Conservation (phyloP, 768 basidiomycete genomes). For the Cystobasidium onofrii region DNA sequence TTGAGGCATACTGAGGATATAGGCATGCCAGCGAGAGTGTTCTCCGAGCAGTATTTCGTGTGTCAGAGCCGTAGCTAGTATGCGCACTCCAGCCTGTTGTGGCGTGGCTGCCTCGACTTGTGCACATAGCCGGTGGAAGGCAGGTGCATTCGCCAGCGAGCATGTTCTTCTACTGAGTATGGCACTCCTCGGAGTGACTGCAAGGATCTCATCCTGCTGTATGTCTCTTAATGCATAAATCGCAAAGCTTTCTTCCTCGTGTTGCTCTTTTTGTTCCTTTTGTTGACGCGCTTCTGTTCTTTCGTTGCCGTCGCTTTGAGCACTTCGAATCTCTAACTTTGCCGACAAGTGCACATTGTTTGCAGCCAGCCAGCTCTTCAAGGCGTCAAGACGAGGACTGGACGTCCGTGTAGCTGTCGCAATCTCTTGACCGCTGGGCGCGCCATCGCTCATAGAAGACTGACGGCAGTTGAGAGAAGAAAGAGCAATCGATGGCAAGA, state of each 20-base stretch:
- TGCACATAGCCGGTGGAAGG: neutral
- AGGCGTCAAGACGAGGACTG: neutral
- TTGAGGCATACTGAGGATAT: slow-evolving; percentile 46
- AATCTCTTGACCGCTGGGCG: neutral
- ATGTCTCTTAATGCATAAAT: neutral
- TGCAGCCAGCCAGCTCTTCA: slow-evolving; percentile 31
- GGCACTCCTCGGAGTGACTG: slow-evolving; percentile 40
- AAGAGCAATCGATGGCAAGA: neutral
- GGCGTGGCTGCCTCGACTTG: neutral
- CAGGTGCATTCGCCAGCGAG: slow-evolving; percentile 31
- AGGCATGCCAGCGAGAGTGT: slow-evolving; percentile 45
- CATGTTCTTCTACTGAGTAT: slow-evolving; percentile 42
- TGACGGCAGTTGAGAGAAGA: neutral
- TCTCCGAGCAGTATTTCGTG: slow-evolving; percentile 44
- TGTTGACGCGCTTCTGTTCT: neutral
- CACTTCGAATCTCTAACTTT: slow-evolving; percentile 18
- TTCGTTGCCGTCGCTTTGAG: neutral
- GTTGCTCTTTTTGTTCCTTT: too few species aligned
- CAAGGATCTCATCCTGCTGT: slow-evolving; percentile 35
- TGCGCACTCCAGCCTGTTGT: slow-evolving; percentile 38
- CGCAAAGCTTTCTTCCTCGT: slow-evolving; percentile 4
- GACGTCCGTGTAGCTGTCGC: neutral
- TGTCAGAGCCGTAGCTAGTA: slow-evolving; percentile 44
- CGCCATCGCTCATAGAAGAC: neutral
- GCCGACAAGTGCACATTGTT: slow-evolving; percentile 32